Evolutionary conservation across 2,329 filamentous ascomycete species (phyloP).

Genomic region (Stagonosporopsis tanaceti): DNA sequence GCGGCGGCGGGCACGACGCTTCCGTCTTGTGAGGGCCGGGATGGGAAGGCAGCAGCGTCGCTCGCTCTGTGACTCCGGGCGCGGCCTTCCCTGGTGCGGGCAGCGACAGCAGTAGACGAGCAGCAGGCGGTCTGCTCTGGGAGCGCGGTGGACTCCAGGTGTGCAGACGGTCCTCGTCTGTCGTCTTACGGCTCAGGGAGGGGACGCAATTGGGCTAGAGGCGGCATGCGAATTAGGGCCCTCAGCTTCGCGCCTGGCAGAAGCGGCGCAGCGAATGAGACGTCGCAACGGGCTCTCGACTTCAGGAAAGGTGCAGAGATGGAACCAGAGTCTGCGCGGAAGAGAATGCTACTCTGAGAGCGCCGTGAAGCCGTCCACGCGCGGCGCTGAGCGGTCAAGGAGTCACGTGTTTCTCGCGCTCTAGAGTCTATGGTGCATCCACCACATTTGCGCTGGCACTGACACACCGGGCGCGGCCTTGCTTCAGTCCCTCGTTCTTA

Average conservation of each 20-base stretch:
- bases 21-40: constrained; percentile 12
- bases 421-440: constrained; percentile 15
- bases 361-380: constrained; percentile 25
- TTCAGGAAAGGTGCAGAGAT: constrained; percentile 20
- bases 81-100: constrained; percentile 25
- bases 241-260: constrained; percentile 44
- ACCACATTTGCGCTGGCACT: constrained; percentile 18
- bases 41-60: constrained; percentile 18
- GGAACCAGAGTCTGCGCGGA: constrained; percentile 23
- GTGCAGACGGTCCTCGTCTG: constrained; percentile 34
- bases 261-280: constrained; percentile 39
- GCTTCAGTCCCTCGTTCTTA: constrained; percentile 19
- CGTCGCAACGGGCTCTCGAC: constrained; percentile 27
- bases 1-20: constrained; percentile 17
- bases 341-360: constrained; percentile 29
- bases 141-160: constrained; percentile 25
- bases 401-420: constrained; percentile 23
- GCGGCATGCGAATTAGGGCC: constrained; percentile 44
- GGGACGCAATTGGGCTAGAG: constrained; percentile 46
- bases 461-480: constrained; percentile 23
- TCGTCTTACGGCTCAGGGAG: constrained; percentile 37
- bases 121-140: constrained; percentile 29
- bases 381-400: constrained; percentile 26
- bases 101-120: constrained; percentile 23
- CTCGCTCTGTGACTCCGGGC: constrained; percentile 13